A percentile compares a stretch with the other conserved stretches of the same genome.
phyloP scores from a whole-genome alignment of 441 rosid species.

The Syzygium malaccense region DNA sequence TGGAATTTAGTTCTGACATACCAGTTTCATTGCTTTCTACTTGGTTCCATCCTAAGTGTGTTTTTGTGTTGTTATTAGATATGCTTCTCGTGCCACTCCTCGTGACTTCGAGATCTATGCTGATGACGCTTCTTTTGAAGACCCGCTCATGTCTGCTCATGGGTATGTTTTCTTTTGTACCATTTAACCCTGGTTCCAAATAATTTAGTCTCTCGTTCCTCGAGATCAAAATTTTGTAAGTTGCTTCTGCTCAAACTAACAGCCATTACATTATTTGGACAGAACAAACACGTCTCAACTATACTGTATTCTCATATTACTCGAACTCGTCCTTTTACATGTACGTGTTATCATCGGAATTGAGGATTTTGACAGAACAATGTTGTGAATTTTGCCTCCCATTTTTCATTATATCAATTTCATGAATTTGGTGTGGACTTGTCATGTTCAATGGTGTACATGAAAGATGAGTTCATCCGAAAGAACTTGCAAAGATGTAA shows the following conservation, averaged over 20 bases:
- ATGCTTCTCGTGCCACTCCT: constrained; percentile 57
- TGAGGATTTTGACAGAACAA: neutral
- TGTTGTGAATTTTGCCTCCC: neutral
- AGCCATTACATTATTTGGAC: neutral
- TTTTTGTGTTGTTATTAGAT: constrained; percentile 31
- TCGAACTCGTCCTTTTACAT: neutral
- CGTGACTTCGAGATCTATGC: constrained; percentile 74
- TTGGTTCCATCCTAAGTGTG: neutral
- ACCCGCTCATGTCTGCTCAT: constrained; percentile 76
- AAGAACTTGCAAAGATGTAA: neutral
- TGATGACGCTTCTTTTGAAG: constrained; percentile 77
- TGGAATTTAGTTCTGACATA: neutral
- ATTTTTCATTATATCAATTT: neutral
- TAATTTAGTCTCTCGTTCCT: neutral
- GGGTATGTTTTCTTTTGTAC: constrained; percentile 39
- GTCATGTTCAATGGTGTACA: neutral
- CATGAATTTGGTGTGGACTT: neutral
- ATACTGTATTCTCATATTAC: neutral
- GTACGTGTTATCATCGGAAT: neutral
- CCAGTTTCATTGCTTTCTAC: neutral
- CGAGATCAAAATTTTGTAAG: neutral
- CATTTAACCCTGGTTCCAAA: neutral
- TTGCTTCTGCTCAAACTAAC: neutral
- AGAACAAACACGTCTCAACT: neutral
- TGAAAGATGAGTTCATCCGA: neutral